These are phyloP conservation scores for Ophiostoma sp. DNA, from an alignment of 2,329 filamentous ascomycete genomes.

Conservation along the genomic window DNA sequence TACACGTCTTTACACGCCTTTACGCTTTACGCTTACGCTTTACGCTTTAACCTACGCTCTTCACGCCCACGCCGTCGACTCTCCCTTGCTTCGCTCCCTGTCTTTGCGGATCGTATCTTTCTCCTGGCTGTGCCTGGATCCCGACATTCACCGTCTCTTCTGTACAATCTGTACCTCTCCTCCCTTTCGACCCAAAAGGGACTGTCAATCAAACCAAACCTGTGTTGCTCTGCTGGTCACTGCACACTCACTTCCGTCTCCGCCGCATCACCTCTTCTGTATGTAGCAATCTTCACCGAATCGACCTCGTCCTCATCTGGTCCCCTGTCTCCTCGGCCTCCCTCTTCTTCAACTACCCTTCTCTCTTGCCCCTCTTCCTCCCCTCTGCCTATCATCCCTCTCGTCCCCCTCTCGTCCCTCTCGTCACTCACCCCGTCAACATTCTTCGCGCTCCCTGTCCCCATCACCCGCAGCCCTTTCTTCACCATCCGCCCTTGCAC, in stretches of 20 bases:
- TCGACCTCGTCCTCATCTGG: slow-evolving; percentile 3
- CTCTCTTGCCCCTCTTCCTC: background rate
- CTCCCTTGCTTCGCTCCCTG: slow-evolving; percentile 15
- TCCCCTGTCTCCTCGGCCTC: slow-evolving; percentile 14
- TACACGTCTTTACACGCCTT: background rate
- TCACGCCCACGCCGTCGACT: background rate
- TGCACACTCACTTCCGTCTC: slow-evolving; percentile 1
- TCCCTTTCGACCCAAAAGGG: background rate
- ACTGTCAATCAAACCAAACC: background rate
- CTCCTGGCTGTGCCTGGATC: background rate
- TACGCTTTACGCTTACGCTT: background rate
- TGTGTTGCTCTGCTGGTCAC: slow-evolving; percentile 20
- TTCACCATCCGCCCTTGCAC: slow-evolving; percentile 15
- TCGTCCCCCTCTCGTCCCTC: slow-evolving; percentile 6
- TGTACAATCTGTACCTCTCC: background rate
- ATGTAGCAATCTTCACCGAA: slow-evolving; percentile 13
- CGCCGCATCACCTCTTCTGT: background rate
- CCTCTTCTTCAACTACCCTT: background rate
- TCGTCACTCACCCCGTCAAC: slow-evolving; percentile 9
- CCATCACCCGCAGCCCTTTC: slow-evolving; percentile 17
- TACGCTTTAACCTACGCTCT: background rate
- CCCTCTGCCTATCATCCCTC: slow-evolving; percentile 1
- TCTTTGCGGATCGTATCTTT: background rate
- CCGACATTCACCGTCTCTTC: background rate
- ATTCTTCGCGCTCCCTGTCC: slow-evolving; percentile 25